Percentiles rank a stretch among this genome's conserved stretches.
Evolutionary conservation across 768 basidiomycete species (phyloP).

Genomic region (Boletus tylopilopsis): DNA sequence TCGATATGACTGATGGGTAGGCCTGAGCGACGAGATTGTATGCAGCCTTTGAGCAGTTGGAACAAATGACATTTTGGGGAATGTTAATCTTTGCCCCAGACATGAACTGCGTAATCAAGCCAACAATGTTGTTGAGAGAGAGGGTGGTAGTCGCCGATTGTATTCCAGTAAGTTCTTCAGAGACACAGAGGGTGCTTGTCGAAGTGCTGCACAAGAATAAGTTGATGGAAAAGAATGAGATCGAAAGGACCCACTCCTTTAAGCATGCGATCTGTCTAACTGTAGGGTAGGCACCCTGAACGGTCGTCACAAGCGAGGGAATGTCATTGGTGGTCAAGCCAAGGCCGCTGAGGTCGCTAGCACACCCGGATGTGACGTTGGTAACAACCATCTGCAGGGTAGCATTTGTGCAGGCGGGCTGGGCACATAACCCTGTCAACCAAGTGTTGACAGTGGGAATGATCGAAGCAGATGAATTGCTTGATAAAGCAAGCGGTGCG

Average conservation of each 20-base stretch:
- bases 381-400: slow-evolving; percentile 53
- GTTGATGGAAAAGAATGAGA: not conserved
- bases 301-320: slow-evolving; percentile 30
- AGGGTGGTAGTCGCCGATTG: slow-evolving; percentile 34
- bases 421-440: slow-evolving; percentile 54
- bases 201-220: slow-evolving; percentile 27
- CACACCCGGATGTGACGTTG: slow-evolving; percentile 52
- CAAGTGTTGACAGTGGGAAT: slow-evolving; percentile 51
- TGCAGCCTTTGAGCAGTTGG: slow-evolving; percentile 49
- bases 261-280: slow-evolving; percentile 56
- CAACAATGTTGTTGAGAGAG: slow-evolving; percentile 17
- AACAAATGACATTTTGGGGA: slow-evolving; percentile 44
- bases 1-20: slow-evolving; percentile 34
- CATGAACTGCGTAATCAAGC: slow-evolving; percentile 4
- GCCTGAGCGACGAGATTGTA: slow-evolving; percentile 41
- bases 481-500: slow-evolving; percentile 23
- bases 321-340: slow-evolving; percentile 19
- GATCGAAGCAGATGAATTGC: slow-evolving; percentile 30
- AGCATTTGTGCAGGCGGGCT: slow-evolving; percentile 52
- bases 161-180: slow-evolving; percentile 51
- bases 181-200: slow-evolving; percentile 48
- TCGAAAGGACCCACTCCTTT: slow-evolving; percentile 49
- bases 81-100: slow-evolving; percentile 12
- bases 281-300: slow-evolving; percentile 56
- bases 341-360: slow-evolving; percentile 33